Evolutionary conservation across 441 rosid species (phyloP), one percentile per base, ranked within the genome.

Genomic region (Adansonia rubrostipa): DNA sequence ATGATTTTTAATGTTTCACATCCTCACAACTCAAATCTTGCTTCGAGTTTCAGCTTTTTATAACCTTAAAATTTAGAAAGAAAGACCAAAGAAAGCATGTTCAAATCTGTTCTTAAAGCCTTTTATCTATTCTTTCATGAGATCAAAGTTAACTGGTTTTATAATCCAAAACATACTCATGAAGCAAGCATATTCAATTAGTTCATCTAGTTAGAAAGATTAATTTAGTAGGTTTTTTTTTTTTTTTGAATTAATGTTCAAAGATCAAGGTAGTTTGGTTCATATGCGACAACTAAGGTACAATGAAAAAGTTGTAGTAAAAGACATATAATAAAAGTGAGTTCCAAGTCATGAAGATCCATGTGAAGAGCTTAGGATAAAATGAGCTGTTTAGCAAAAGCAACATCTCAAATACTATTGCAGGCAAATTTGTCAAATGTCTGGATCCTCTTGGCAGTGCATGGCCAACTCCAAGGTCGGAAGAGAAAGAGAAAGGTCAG

Each of bases 351-450:
- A 50, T 24, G 73, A 69, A 47, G 50, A 69, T 69, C 42, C 42
- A 20, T 22, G 73, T 24, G 54, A 54, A 50, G 73, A 44, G 72
- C 42, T 74, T 50, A 33, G 40, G 40, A 22, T 24, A 69, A 10
- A 24, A 80, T 80, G 85, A 80, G 85, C 83, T 80, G 88, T 85
- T 71, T 36, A 33, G 63, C 75, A 71, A 51, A 71, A 7, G 6
- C 44, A 47, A 69, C 4, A 51, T 3, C 74, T 74, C 75, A 65
- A 78, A 69, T 33, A 71, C 65, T 22, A 36, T 13, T 22, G 14
- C 63, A 68, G 67, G 79, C 86, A n/a, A 81, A 9, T 54, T 78
- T 84, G 84, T 86, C 83, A 86, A 36, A 84, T 71, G 56, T 79
- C 63, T 9, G 63, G 63, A 71, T 53, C 22, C 15, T 20, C 72